phyloP scores from a whole-genome alignment of 805 yeast genomes.

The Starmera caribaea region DNA sequence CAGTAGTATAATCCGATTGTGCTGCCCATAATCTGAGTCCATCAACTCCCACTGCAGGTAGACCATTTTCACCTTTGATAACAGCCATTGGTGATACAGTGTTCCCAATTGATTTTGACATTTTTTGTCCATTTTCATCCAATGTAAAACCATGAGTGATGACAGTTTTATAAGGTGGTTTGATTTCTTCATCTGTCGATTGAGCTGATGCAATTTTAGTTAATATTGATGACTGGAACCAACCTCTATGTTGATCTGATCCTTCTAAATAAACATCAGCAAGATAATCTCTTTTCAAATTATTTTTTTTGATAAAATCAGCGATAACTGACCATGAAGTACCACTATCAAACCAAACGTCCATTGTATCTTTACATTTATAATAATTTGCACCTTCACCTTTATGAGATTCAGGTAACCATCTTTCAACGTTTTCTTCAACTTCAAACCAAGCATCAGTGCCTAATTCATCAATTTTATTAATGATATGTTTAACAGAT shows the following conservation, averaged over 20 bases:
- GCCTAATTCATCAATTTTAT: constrained; percentile 46
- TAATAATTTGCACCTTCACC: constrained; percentile 32
- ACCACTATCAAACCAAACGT: constrained; percentile 99
- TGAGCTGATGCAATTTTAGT: constrained; percentile 51
- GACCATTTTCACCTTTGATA: constrained; percentile 45
- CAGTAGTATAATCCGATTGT: constrained; percentile 76
- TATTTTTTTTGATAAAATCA: constrained; percentile 26
- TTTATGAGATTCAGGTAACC: constrained; percentile 58
- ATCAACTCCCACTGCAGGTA: constrained; percentile 75
- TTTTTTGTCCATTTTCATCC: constrained; percentile 78
- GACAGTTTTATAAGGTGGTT: constrained; percentile 63
- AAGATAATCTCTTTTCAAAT: constrained; percentile 30
- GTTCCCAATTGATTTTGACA: constrained; percentile 92
- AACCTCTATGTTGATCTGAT: constrained; percentile 97
- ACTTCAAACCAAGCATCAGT: constrained; percentile 73
- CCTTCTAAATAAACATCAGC: constrained; percentile 93
- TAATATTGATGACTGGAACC: constrained; percentile 93
- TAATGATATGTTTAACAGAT: constrained; percentile 48
- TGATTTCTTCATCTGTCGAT: constrained; percentile 8
- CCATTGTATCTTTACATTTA: constrained; percentile 89
- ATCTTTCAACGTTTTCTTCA: constrained; percentile 42
- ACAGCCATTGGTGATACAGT: constrained; percentile 60
- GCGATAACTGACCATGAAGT: constrained; percentile 71
- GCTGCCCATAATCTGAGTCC: constrained; percentile 90
- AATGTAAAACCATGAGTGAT: constrained; percentile 91